Conservation (phyloP, 768 basidiomycete genomes). For the Tulasnella sp. region DNA sequence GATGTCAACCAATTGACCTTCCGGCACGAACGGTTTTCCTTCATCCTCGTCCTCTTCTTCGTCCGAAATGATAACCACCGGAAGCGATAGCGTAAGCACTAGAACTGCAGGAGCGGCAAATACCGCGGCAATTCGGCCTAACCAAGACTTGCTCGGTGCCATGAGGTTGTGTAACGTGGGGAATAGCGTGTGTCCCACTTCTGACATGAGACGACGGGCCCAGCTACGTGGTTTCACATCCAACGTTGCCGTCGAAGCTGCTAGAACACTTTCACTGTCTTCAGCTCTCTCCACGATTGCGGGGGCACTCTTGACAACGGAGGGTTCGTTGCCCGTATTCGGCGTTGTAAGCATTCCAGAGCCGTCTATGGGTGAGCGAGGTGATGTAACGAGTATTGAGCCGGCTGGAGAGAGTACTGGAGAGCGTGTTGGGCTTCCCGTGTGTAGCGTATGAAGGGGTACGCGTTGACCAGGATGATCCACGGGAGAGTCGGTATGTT, state of each 20-base stretch:
- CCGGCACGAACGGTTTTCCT: constrained; percentile 25
- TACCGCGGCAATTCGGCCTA: constrained; percentile 53
- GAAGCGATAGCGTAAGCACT: constrained; percentile 77
- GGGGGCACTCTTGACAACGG: constrained; percentile 13
- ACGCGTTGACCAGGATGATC: background rate
- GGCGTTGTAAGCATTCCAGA: background rate
- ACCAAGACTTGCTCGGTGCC: constrained; percentile 57
- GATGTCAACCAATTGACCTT: constrained; percentile 53
- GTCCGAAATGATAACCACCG: constrained; percentile 71
- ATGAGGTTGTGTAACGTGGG: constrained; percentile 73
- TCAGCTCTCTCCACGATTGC: background rate
- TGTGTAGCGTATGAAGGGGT: background rate
- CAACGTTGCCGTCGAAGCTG: background rate
- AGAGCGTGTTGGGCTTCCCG: background rate
- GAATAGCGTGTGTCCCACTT: constrained; percentile 60
- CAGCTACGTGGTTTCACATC: constrained; percentile 35
- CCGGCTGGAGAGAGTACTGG: background rate
- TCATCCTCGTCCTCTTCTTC: constrained; percentile 24
- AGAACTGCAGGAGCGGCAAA: constrained; percentile 85
- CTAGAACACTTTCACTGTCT: background rate
- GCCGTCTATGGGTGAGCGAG: background rate
- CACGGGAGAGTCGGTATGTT: background rate
- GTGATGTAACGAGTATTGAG: background rate
- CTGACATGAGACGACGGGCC: constrained; percentile 32
- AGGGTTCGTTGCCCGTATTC: constrained; percentile 24